A percentile compares a stretch with the other conserved stretches of the same genome.
phyloP scores from a whole-genome alignment of 2,329 filamentous ascomycete genomes.

The Leptoxyphium fumago region DNA sequence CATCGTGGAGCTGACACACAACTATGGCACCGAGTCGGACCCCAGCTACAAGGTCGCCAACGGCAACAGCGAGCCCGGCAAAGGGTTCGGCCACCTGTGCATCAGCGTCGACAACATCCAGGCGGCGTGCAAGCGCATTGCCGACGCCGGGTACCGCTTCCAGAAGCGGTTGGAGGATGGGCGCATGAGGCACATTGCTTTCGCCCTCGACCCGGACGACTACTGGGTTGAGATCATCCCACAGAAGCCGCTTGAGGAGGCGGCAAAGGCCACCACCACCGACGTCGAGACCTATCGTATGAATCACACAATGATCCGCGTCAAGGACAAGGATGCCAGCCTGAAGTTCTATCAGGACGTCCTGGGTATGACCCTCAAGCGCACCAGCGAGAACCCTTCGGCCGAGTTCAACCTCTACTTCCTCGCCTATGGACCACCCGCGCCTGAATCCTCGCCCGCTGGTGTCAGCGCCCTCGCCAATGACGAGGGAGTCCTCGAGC shows the following conservation, averaged over 20 bases:
- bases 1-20: slow-evolving; percentile 71
- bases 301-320: slow-evolving; percentile 66
- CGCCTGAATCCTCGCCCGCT: slow-evolving; percentile 38
- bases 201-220: slow-evolving; percentile 47
- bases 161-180: slow-evolving; percentile 91
- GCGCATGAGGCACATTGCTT: slow-evolving; percentile 75
- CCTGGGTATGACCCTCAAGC: slow-evolving; percentile 73
- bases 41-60: slow-evolving; percentile 66
- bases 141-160: slow-evolving; percentile 82
- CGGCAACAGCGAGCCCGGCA: slow-evolving; percentile 79
- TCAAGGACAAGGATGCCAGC: slow-evolving; percentile 48
- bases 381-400: slow-evolving; percentile 53
- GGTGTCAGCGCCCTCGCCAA: slow-evolving; percentile 45
- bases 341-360: slow-evolving; percentile 50
- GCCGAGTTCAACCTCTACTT: slow-evolving; percentile 86
- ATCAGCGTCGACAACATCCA: slow-evolving; percentile 57
- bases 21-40: slow-evolving; percentile 82
- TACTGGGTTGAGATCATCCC: slow-evolving; percentile 64
- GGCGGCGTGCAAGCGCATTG: slow-evolving; percentile 75
- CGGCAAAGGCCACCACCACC: slow-evolving; percentile 56
- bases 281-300: slow-evolving; percentile 60
- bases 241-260: slow-evolving; percentile 55
- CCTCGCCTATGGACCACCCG: slow-evolving; percentile 52
- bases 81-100: slow-evolving; percentile 72
- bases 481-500: slow-evolving; percentile 72